These are phyloP conservation scores for Nissolia schottii DNA, from an alignment of 306 rosid genomes.

Conservation along the genomic window DNA sequence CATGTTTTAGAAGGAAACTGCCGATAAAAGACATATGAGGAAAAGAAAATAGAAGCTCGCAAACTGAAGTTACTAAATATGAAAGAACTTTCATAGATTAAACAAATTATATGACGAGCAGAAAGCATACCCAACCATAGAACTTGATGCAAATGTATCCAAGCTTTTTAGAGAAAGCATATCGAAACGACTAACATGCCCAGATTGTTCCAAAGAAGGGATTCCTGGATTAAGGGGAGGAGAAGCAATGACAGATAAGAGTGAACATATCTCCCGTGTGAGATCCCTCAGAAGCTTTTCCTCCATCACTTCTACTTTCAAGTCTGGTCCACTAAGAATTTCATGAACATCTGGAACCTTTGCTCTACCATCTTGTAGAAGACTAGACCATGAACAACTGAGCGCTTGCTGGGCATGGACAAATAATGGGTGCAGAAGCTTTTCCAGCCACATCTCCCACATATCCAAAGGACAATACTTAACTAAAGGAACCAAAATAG, in stretches of 20 bases:
- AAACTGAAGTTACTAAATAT: not conserved
- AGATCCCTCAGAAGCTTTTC: slow-evolving; percentile 85
- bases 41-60: not conserved
- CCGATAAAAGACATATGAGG: slow-evolving; percentile 14
- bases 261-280: slow-evolving; percentile 78
- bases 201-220: slow-evolving; percentile 89
- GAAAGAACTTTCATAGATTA: slow-evolving; percentile 14
- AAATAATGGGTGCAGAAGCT: slow-evolving; percentile 74
- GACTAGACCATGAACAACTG: slow-evolving; percentile 78
- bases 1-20: slow-evolving; percentile 84
- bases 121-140: slow-evolving; percentile 84
- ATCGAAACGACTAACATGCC: slow-evolving; percentile 66
- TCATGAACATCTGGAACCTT: slow-evolving; percentile 79
- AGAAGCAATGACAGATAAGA: slow-evolving; percentile 69
- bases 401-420: slow-evolving; percentile 68
- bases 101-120: slow-evolving; percentile 20
- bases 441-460: slow-evolving; percentile 95
- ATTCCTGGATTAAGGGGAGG: slow-evolving; percentile 68
- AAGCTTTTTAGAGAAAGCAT: slow-evolving; percentile 63
- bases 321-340: slow-evolving; percentile 70
- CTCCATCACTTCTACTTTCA: slow-evolving; percentile 92
- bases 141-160: slow-evolving; percentile 59
- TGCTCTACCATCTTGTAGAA: slow-evolving; percentile 85
- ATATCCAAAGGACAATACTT: slow-evolving; percentile 71
- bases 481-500: slow-evolving; percentile 72